Evolutionary conservation across 345 rosid species (phyloP), one percentile per base, ranked within the genome.

Genomic region (Acer campestre): DNA sequence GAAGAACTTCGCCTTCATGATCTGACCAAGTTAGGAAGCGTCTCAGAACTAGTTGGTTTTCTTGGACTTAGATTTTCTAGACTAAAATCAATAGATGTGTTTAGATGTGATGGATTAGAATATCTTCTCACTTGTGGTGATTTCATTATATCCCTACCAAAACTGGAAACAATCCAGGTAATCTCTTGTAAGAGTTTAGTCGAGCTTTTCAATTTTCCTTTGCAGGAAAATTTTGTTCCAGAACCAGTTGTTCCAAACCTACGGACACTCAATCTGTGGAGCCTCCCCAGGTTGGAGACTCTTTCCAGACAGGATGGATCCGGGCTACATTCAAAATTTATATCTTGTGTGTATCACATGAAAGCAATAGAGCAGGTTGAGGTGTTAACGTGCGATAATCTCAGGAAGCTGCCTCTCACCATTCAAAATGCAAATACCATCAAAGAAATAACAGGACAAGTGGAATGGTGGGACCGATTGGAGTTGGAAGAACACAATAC

Each of bases 381-480:
- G 46, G 81, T 84, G 80, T 59, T 63, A 61, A 76, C 59, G n/a
- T 79, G 85, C 82, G 70, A 64, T 42, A 75, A 17, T 22, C 74
- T 84, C n/a, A 67, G 3, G 55, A 68, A 77, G 46, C 73, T 84
- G 76, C 85, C 85, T 38, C 73, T 84, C 29, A 70, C 46, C 23
- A 51, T 67, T 53, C 35, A 71, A 51, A 75, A 74, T 59, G 68
- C 63, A 66, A 53, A 62, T 4, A 42, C 69, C 38, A 42, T 79
- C 12, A 68, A 53, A 65, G 85, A 84, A 79, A 77, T 81, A 59
- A 81, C 75, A 77, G 83, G 85, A 40, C 78, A 77, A 73, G 67
- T 55, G 75, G 72, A 67, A 49, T 84, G 87, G 87, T 84, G 87
- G 87, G 75, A 71, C 62, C 68, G 61, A 72, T 68, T 77, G 70